Evolutionary conservation across 768 basidiomycete species (phyloP).

Genomic region (Trametes punicea): DNA sequence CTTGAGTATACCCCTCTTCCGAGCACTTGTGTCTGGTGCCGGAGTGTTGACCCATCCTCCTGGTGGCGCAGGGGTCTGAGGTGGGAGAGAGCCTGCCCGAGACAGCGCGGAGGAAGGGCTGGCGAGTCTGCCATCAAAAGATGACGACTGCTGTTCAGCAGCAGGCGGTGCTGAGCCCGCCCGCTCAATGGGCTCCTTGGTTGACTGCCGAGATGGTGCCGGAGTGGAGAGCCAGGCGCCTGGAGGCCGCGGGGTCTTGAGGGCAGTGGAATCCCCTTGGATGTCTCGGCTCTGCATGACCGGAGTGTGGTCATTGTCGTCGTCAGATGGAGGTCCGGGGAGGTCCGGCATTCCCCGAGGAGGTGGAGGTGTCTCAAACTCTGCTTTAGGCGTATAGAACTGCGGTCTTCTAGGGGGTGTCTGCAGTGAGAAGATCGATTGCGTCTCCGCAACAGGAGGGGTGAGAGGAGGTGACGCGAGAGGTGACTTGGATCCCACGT

Average conservation of each 20-base stretch:
- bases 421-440: slow-evolving; percentile 28
- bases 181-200: slow-evolving; percentile 14
- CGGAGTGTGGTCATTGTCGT: slow-evolving; percentile 35
- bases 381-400: slow-evolving; percentile 40
- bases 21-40: slow-evolving; percentile 24
- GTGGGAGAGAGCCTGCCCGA: slow-evolving; percentile 42
- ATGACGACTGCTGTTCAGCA: background rate
- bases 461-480: slow-evolving; percentile 31
- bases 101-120: slow-evolving; percentile 39
- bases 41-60: slow-evolving; percentile 52
- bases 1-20: slow-evolving; percentile 57
- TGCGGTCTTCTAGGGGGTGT: slow-evolving; percentile 49
- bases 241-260: slow-evolving; percentile 46
- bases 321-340: slow-evolving; percentile 57
- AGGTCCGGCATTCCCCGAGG: slow-evolving; percentile 61
- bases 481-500: slow-evolving; percentile 20
- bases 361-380: slow-evolving; percentile 63
- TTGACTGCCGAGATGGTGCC: slow-evolving; percentile 24
- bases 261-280: slow-evolving; percentile 30
- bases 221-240: slow-evolving; percentile 46
- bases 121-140: slow-evolving; percentile 11
- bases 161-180: slow-evolving; percentile 20
- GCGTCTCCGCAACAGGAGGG: slow-evolving; percentile 27
- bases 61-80: slow-evolving; percentile 63
- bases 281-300: slow-evolving; percentile 19